phyloP scores from a whole-genome alignment of 306 rosid species.

The Alnus glutinosa region DNA sequence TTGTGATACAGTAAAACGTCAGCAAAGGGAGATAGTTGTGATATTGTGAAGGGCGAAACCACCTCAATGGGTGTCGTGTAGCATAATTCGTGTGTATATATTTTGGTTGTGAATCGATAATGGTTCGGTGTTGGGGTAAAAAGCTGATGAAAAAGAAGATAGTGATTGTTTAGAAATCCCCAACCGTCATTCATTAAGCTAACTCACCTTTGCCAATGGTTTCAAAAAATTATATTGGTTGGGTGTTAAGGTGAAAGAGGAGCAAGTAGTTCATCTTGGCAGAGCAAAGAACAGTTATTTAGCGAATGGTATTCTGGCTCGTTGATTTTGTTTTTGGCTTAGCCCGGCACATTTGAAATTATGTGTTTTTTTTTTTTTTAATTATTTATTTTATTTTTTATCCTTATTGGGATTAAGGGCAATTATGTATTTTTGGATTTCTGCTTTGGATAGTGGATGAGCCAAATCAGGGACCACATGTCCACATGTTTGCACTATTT shows the following conservation, averaged over 20 bases:
- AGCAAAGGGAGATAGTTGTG: no score
- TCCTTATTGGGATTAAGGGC: not conserved
- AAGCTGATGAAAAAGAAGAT: not conserved
- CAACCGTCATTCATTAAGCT: not conserved
- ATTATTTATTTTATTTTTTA: not conserved
- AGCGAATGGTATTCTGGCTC: not conserved
- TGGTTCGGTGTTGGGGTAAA: not conserved
- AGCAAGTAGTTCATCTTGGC: not conserved
- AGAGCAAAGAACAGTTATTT: not conserved
- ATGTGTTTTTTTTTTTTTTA: not conserved
- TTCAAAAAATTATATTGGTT: not conserved
- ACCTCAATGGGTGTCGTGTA: no score
- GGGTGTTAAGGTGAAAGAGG: not conserved
- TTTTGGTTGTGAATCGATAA: no score
- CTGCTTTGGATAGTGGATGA: not conserved
- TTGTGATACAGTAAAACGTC: no score
- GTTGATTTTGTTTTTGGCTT: not conserved
- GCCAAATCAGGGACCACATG: not conserved
- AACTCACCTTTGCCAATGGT: not conserved
- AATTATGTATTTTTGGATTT: not conserved
- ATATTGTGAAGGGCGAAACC: no score
- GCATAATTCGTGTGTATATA: no score
- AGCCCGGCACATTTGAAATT: not conserved
- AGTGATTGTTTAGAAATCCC: not conserved
- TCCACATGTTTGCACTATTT: not conserved